Base-by-base conservation (phyloP, 441 rosid species). In the Geranium incanum region DNA sequence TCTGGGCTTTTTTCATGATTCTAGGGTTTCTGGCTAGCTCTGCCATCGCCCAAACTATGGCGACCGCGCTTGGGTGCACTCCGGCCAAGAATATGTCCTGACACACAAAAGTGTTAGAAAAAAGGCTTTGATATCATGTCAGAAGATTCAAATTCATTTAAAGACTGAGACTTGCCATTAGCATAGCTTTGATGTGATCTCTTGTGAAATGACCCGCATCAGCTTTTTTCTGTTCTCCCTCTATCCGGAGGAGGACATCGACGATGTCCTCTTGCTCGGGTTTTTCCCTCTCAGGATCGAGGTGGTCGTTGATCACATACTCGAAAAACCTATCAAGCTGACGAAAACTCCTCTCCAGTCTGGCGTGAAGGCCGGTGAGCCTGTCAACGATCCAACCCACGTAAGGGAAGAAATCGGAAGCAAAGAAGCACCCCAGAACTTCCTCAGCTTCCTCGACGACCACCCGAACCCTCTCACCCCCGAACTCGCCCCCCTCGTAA, bases 21-120 rank as follows among this genome's bases (percentile, higher is more conserved):
- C 72, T 74, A 5, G 43, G 43, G 52, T 45, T 45, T 45, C 11
- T 12, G 11, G 52, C 52, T 9, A 45, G 52, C 11, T 45, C 88
- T 12, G 89, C 71, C 89, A 86, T 83, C 11, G 86, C 85, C 93
- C 88, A 88, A 21, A 9, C n/a, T 45, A 45, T 45, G 13, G 13
- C 13, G 2, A 45, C 52, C 5, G 87, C 83, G 48, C 75, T 50
- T 0, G 85, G 81, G 79, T 78, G 79, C 0, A 79, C 62, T 12
- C 87, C 90, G 0, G 65, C 95, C 2, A 86, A 33, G 50, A 87
- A 78, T 45, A 86, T 68, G 59, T 88, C 37, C 86, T 87, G 76
- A 0, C 6, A 11, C 39, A 62, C 36, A 70, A 37, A 28, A 28
- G 13, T 36, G 62, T 52, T 37, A 18, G 21, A 7, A 2, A 33